Percentiles rank a stretch among this genome's conserved stretches.
phyloP scores from a whole-genome alignment of 2,329 filamentous ascomycete species.

The Xylariaceae sp. region DNA sequence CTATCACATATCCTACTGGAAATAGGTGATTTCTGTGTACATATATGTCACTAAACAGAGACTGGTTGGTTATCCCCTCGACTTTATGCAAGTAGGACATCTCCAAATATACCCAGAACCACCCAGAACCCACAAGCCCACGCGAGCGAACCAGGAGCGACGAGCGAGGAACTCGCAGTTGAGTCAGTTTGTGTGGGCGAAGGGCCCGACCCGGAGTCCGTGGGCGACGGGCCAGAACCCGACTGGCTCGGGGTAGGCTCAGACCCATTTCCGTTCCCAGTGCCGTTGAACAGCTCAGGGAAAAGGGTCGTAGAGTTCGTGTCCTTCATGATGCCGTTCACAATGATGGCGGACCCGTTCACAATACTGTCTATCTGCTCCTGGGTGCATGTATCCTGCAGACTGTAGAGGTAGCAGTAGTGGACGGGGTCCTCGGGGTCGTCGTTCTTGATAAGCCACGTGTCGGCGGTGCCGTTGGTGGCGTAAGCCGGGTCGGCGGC shows the following conservation, averaged over 20 bases:
- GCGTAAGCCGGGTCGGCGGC: conserved; percentile 38
- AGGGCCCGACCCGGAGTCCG: conserved; percentile 4
- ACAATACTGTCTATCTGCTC: conserved; percentile 35
- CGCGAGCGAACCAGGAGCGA: no score
- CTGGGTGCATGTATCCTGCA: conserved; percentile 47
- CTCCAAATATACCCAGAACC: conserved; percentile 1
- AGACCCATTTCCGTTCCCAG: neutral
- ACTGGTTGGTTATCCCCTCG: no score
- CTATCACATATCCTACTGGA: no score
- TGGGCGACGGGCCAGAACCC: conserved; percentile 8
- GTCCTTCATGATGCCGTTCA: conserved; percentile 30
- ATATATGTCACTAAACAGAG: no score
- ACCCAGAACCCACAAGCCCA: neutral
- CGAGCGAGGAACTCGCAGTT: conserved; percentile 6
- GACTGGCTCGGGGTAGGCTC: conserved; percentile 1
- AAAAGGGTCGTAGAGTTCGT: conserved; percentile 27
- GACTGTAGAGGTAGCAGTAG: conserved; percentile 54
- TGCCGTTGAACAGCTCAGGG: conserved; percentile 22
- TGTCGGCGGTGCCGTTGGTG: conserved; percentile 26
- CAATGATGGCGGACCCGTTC: conserved; percentile 31
- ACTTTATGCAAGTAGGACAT: neutral
- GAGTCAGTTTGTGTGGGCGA: conserved; percentile 7
- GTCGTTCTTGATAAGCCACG: conserved; percentile 44
- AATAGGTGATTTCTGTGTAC: no score
- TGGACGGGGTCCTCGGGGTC: conserved; percentile 41